phyloP scores from a whole-genome alignment of 257 asterid genomes.

The Lycium barbarum region DNA sequence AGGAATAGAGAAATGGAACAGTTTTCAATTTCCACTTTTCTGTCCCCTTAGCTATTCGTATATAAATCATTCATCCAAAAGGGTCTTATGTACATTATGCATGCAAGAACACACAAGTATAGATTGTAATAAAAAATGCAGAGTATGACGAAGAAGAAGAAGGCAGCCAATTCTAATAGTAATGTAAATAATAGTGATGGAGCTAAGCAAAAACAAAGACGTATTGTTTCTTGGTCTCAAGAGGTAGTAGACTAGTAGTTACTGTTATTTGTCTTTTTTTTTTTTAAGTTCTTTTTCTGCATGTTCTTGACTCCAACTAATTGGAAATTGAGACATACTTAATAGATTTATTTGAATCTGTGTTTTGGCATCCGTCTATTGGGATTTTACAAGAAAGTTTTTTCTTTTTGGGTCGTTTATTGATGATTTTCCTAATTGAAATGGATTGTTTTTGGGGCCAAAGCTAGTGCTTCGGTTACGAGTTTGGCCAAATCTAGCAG shows the following conservation, averaged over 20 bases:
- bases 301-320: neutral
- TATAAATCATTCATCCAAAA: constrained; percentile 57
- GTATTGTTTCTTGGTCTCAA: constrained; percentile 96
- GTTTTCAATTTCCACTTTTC: constrained; percentile 36
- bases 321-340: neutral
- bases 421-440: neutral
- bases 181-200: constrained; percentile 30
- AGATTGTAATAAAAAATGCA: constrained; percentile 44
- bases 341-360: neutral
- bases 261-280: constrained; percentile 22
- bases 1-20: constrained; percentile 44
- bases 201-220: constrained; percentile 79
- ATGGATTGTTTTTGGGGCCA: neutral
- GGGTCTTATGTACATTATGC: constrained; percentile 60
- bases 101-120: constrained; percentile 31
- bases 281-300: neutral
- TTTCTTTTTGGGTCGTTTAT: neutral
- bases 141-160: constrained; percentile 73
- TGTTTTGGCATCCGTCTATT: neutral
- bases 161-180: constrained; percentile 31
- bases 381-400: neutral
- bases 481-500: no score
- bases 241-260: constrained; percentile 60
- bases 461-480: no score
- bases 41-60: constrained; percentile 32